Percentiles rank a stretch among this genome's conserved stretches.
These are phyloP conservation scores for Parmales sp. DNA, from an alignment of 108 stramenopile genomes.

Conservation along the genomic window DNA sequence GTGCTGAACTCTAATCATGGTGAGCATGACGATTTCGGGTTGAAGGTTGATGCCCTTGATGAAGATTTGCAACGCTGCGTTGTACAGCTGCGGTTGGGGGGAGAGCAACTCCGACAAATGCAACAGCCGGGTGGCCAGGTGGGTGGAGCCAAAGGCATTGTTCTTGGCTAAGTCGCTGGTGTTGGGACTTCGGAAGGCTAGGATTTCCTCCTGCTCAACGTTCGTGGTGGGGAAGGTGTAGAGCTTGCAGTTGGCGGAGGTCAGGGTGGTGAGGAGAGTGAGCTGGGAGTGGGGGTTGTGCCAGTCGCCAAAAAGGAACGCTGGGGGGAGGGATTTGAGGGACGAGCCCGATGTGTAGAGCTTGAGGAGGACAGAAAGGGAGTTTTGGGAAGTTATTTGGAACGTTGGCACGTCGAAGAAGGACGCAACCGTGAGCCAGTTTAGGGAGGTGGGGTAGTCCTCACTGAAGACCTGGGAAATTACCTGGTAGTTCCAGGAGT, in stretches of 20 bases:
- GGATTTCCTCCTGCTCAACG: conserved; percentile 55
- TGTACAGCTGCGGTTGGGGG: conserved; percentile 56
- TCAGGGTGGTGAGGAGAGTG: conserved; percentile 54
- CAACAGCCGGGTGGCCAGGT: conserved; percentile 44
- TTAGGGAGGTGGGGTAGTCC: conserved; percentile 59
- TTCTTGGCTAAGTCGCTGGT: not conserved
- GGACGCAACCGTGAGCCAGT: conserved; percentile 69
- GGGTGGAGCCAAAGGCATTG: conserved; percentile 37
- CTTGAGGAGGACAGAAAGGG: conserved; percentile 57
- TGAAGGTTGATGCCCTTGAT: conserved; percentile 51
- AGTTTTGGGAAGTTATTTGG: conserved; percentile 50
- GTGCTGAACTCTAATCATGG: conserved; percentile 45
- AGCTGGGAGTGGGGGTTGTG: conserved; percentile 65
- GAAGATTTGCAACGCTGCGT: conserved; percentile 44
- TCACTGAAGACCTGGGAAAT: conserved; percentile 64
- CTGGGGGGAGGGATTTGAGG: conserved; percentile 40
- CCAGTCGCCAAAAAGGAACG: conserved; percentile 51
- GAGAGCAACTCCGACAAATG: conserved; percentile 59
- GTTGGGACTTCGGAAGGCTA: conserved; percentile 52
- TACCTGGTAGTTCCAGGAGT: conserved; percentile 70
- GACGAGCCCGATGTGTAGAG: conserved; percentile 62
- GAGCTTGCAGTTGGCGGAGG: conserved; percentile 45
- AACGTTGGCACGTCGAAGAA: conserved; percentile 77
- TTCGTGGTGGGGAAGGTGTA: conserved; percentile 52
- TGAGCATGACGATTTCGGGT: conserved; percentile 67